phyloP scores from a whole-genome alignment of 306 rosid genomes.

The Vigna reflexopilosa region DNA sequence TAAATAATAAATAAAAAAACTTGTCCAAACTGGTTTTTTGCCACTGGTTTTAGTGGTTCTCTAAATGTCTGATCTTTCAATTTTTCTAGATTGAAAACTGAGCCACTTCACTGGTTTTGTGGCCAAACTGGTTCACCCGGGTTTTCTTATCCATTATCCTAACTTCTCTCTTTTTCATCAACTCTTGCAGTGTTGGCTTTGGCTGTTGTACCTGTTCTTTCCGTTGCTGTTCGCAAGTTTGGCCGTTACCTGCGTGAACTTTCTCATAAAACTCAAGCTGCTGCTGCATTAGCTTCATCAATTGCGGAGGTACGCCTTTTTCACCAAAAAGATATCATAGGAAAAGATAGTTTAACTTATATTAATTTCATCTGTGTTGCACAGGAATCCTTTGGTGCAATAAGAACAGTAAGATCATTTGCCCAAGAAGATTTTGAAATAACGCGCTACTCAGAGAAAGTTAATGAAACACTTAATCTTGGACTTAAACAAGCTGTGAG shows the following conservation, averaged over 20 bases:
- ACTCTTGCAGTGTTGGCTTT: constrained; percentile 67
- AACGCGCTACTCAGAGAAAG: constrained; percentile 79
- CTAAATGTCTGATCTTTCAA: neutral
- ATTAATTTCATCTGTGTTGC: constrained; percentile 31
- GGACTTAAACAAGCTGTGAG: constrained; percentile 89
- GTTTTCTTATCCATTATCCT: constrained; percentile 28
- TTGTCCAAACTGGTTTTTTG: neutral
- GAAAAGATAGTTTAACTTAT: constrained; percentile 28
- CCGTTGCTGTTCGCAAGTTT: constrained; percentile 77
- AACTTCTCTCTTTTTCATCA: constrained; percentile 21
- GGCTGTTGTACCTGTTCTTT: constrained; percentile 77
- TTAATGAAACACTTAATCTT: constrained; percentile 71
- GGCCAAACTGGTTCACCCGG: neutral
- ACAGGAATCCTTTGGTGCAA: constrained; percentile 88
- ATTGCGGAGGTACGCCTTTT: constrained; percentile 70
- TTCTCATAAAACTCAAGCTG: constrained; percentile 86
- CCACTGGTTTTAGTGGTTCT: neutral
- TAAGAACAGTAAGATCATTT: constrained; percentile 84
- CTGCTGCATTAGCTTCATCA: constrained; percentile 84
- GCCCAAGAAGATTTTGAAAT: constrained; percentile 75
- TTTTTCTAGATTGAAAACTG: neutral
- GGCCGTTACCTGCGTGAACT: constrained; percentile 86
- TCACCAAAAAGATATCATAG: constrained; percentile 6
- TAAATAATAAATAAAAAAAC: neutral
- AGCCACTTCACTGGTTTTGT: neutral